Evolutionary conservation across 2,329 filamentous ascomycete species (phyloP), one percentile per base, ranked within the genome.

Genomic region (Arachnopeziza araneosa): DNA sequence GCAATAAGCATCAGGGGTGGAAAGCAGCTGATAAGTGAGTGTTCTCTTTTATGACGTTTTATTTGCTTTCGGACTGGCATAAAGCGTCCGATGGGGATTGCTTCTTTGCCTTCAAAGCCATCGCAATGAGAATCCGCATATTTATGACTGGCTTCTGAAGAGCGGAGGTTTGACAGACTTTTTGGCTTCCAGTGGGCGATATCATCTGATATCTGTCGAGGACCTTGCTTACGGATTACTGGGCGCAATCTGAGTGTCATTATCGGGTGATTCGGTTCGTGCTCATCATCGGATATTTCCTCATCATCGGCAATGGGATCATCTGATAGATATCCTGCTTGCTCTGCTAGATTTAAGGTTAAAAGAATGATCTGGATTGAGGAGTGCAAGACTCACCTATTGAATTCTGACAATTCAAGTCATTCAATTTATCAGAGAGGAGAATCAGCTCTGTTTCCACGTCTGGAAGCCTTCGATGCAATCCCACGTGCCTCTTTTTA

Each of bases 61-160:
- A 50, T 61, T 64, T 50, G 36, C 5, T 5, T 44, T 44, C 36
- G 5, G 36, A 32, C 49, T 19, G 59, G 62, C 68, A 70, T 70
- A 24, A 51, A 57, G 24, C 52, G 48, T 2, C 67, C 68, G n/a
- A 60, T 69, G 2, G 66, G 64, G 14, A 59, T 24, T 19, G 61
- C 64, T 58, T 71, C 69, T 21, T 60, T 58, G 9, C 66, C 68
- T 36, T 66, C 61, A 57, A 71, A 71, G 0, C 69, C 69, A 55
- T 71, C 69, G 1, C 65, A 67, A 26, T 63, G 66, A 9, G 58
- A 62, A 30, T 53, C 23, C 26, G 22, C 14, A 2, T 19, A 7
- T 44, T 19, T 12, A 44, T 14, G 17, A 32, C 12, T 44, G 6
- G 17, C 12, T 14, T 44, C 12, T 44, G 36, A 44, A 44, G 6